Evolutionary conservation across 345 rosid genomes (phyloP), one percentile per base, ranked within the genome.

Genomic region (Anacardium occidentale): DNA sequence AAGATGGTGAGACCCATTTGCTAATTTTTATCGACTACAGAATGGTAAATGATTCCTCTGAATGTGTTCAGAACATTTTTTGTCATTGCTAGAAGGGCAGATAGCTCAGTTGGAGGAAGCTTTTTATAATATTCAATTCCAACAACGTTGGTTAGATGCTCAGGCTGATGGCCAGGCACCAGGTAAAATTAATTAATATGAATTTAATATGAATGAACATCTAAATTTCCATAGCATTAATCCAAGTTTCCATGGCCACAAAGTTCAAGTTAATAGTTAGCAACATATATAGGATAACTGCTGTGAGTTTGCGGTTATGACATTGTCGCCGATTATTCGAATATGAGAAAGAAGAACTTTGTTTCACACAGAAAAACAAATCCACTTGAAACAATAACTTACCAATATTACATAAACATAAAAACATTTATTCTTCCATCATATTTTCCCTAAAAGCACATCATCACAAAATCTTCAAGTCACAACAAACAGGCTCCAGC

Each of bases 111-210:
- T 88, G 52, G 90, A 86, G 79, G 92, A 89, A 47, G 91, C 91
- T 45, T 90, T 89, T 57, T 84, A 84, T 84, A 84, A 84, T 78
- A 86, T 91, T 74, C 94, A 87, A 34, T 91, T 91, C 56, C 89
- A 91, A 62, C 92, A 89, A 75, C 94, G 85, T 72, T 91, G 94
- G 92, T 68, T 91, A 61, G 91, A 86, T 80, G 94, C 94, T 75
- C 97, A 89, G 82, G 86, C 89, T 2, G 87, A 88, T 64, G 86
- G 90, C 68, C 97, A 91, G 76, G 87, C 87, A 13, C 71, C 86
- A 45, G 84, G 94, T 85, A 83, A 78, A 54, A 12, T 24, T 60
- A 26, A 60, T 42, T 58, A 1, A 24, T 6, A 2, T 7, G 42
- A n/a, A n/a, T n/a, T n/a, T n/a, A n/a, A n/a, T n/a, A n/a, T n/a